Percentiles rank a stretch among this genome's conserved stretches.
These are phyloP conservation scores for Zalaria sp. DNA, from an alignment of 2,329 filamentous ascomycete species.

Conservation along the genomic window DNA sequence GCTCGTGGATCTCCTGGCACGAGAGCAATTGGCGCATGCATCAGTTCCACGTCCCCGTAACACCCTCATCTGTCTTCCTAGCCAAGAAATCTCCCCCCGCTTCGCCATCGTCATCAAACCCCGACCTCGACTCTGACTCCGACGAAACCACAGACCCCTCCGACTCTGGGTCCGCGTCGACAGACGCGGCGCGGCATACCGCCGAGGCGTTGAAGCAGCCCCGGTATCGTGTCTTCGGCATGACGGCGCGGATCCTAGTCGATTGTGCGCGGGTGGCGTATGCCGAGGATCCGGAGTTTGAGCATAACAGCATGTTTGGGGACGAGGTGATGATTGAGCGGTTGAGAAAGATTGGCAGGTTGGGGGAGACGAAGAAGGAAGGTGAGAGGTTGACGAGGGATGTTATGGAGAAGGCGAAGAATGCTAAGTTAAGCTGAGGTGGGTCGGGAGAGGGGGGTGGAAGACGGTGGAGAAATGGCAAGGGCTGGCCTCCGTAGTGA, in stretches of 20 bases:
- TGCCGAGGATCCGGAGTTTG: conserved; percentile 68
- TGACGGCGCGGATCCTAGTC: conserved; percentile 84
- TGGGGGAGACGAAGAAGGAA: conserved; percentile 36
- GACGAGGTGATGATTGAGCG: conserved; percentile 52
- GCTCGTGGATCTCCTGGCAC: conserved; percentile 69
- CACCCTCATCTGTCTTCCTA: conserved; percentile 46
- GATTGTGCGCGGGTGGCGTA: conserved; percentile 77
- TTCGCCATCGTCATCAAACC: not conserved
- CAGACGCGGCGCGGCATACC: conserved; percentile 4
- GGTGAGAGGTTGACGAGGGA: conserved; percentile 30
- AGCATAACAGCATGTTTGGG: conserved; percentile 51
- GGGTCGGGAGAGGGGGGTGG: conserved; percentile 1
- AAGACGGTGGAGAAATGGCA: not conserved
- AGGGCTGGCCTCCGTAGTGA: not conserved
- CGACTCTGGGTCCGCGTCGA: not conserved
- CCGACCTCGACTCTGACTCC: conserved; percentile 3
- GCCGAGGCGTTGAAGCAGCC: conserved; percentile 11
- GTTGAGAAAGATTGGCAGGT: conserved; percentile 40
- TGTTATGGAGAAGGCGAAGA: conserved; percentile 14
- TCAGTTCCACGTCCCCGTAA: conserved; percentile 79
- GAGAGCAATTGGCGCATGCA: conserved; percentile 71
- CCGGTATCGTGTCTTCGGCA: conserved; percentile 75
- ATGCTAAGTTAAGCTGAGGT: not conserved
- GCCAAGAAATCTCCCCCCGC: conserved; percentile 10
- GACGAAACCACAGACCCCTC: conserved; percentile 7